Evolutionary conservation across 1,284 basidiomycete species (phyloP).

Genomic region (Ustanciosporium gigantosporum): DNA sequence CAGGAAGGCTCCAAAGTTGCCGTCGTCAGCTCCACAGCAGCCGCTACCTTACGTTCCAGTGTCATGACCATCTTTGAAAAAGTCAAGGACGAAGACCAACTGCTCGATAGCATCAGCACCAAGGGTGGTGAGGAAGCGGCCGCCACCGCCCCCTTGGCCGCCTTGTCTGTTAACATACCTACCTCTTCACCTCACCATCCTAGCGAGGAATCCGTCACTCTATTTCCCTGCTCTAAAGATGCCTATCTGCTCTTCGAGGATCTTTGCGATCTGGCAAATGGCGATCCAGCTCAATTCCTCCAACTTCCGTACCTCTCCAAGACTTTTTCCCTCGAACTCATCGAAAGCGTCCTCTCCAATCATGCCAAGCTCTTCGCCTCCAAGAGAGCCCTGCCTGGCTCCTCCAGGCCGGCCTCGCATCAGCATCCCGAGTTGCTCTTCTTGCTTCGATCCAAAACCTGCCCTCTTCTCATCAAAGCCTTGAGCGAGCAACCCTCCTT

Average conservation of each 20-base stretch:
- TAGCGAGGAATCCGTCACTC: conserved; percentile 50
- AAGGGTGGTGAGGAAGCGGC: conserved; percentile 56
- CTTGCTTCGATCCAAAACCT: conserved; percentile 82
- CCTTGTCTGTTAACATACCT: conserved; percentile 48
- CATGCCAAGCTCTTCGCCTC: conserved; percentile 77
- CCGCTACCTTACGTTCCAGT: conserved; percentile 90
- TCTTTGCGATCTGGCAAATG: conserved; percentile 55
- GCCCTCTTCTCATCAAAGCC: conserved; percentile 82
- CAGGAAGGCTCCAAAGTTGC: conserved; percentile 87
- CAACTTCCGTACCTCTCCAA: conserved; percentile 82
- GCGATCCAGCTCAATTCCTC: conserved; percentile 77
- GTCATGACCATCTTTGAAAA: conserved; percentile 99
- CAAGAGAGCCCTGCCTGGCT: background rate
- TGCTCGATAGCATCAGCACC: conserved; percentile 50
- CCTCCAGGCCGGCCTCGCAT: background rate
- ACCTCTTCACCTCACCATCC: conserved; percentile 6
- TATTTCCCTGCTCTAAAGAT: conserved; percentile 81
- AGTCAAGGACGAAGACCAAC: conserved; percentile 75
- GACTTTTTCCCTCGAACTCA: conserved; percentile 91
- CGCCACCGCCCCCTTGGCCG: conserved; percentile 51
- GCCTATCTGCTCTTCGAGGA: conserved; percentile 71
- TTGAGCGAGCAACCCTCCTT: conserved; percentile 75
- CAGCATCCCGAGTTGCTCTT: conserved; percentile 77
- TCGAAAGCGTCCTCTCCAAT: conserved; percentile 94
- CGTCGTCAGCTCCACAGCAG: conserved; percentile 94